Conservation (phyloP, 108 stramenopile genomes). For the Epithemia pelagica region DNA sequence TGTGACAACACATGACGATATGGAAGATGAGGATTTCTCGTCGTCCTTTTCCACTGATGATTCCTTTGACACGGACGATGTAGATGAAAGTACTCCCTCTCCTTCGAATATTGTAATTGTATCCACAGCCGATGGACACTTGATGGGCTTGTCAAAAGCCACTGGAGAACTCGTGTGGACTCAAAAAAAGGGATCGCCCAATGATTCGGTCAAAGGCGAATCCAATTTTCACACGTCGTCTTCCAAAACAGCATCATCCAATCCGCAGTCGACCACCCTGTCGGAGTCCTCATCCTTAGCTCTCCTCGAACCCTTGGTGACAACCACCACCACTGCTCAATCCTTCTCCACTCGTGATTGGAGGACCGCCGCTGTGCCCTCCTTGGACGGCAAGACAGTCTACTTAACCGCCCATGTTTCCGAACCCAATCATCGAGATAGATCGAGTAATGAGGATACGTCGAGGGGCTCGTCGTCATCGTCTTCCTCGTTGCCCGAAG, state of each 20-base stretch:
- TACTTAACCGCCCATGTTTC: slow-evolving; percentile 40
- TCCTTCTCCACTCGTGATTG: slow-evolving; percentile 20
- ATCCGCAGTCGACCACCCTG: neutral
- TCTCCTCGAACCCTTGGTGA: slow-evolving; percentile 56
- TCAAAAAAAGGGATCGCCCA: slow-evolving; percentile 8
- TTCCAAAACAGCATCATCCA: neutral
- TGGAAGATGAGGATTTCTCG: no score
- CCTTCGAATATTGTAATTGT: slow-evolving; percentile 43
- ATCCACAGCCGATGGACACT: slow-evolving; percentile 61
- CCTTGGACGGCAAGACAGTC: slow-evolving; percentile 63
- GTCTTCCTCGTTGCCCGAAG: slow-evolving; percentile 17
- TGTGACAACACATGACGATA: neutral
- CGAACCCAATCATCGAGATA: neutral
- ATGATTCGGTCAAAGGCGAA: neutral
- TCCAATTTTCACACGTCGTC: neutral
- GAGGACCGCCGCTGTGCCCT: slow-evolving; percentile 57
- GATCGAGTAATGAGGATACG: slow-evolving; percentile 4
- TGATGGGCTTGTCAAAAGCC: slow-evolving; percentile 60
- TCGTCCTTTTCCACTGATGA: no score
- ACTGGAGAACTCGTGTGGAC: slow-evolving; percentile 68
- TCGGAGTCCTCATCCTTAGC: slow-evolving; percentile 8
- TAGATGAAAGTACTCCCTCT: neutral
- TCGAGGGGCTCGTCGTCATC: no score
- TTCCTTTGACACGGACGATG: neutral
- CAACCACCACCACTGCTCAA: slow-evolving; percentile 62